Conservation (phyloP, 352 stramenopile genomes). For the Globisporangium yorkense region DNA sequence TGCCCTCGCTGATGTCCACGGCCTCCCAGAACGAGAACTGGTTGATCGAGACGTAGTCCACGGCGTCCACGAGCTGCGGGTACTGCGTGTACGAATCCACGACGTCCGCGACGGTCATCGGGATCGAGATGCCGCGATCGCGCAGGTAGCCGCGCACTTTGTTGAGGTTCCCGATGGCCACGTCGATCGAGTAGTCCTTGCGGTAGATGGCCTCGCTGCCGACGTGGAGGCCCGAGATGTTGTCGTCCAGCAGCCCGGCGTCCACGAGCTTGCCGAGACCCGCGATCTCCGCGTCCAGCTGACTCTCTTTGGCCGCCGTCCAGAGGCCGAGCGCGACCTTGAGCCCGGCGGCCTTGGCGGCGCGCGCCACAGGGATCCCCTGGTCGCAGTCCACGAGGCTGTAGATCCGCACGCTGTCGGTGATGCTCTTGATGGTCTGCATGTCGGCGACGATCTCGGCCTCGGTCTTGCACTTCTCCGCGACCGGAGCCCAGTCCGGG, state of each 20-base stretch:
- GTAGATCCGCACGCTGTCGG: slow-evolving; percentile 66
- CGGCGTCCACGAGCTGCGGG: slow-evolving; percentile 42
- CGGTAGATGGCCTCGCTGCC: slow-evolving; percentile 72
- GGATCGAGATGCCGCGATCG: slow-evolving; percentile 32
- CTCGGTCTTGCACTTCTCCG: slow-evolving; percentile 38
- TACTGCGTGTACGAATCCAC: slow-evolving; percentile 69
- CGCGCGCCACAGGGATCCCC: slow-evolving; percentile 31
- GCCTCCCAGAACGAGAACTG: slow-evolving; percentile 79
- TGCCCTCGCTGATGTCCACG: slow-evolving; percentile 38
- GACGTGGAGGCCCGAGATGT: slow-evolving; percentile 48
- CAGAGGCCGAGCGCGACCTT: slow-evolving; percentile 64
- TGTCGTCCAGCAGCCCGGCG: slow-evolving; percentile 31
- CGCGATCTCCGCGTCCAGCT: slow-evolving; percentile 40
- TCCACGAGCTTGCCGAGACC: slow-evolving; percentile 39
- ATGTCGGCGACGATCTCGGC: slow-evolving; percentile 52
- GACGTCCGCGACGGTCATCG: slow-evolving; percentile 64
- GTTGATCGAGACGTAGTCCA: slow-evolving; percentile 70
- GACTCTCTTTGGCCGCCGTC: slow-evolving; percentile 24
- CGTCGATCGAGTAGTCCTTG: slow-evolving; percentile 35
- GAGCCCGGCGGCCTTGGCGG: slow-evolving; percentile 37
- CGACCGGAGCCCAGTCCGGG: slow-evolving; percentile 34
- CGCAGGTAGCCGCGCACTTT: slow-evolving; percentile 48
- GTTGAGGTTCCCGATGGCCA: slow-evolving; percentile 53
- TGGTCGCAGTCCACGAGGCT: slow-evolving; percentile 53
- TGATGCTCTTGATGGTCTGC: slow-evolving; percentile 30